Conservation (phyloP, 495 filamentous ascomycete genomes). For the Xylaria castorea region DNA sequence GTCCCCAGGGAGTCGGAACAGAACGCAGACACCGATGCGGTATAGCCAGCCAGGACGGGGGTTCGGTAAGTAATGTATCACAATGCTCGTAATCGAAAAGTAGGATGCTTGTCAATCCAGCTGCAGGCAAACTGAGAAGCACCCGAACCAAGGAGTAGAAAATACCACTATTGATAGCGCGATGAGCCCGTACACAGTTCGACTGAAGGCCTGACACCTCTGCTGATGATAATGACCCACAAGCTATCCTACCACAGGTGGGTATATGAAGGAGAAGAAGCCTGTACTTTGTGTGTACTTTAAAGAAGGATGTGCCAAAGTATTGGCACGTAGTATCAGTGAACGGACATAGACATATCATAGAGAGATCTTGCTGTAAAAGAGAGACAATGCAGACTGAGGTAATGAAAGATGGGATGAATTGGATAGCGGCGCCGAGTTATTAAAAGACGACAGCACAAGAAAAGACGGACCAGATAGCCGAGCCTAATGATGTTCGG, state of each 20-base stretch:
- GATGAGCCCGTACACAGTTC: conserved; percentile 5
- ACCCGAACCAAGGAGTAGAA: neutral
- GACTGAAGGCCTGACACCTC: neutral
- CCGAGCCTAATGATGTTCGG: neutral
- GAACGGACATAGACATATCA: neutral
- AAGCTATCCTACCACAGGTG: conserved; percentile 7
- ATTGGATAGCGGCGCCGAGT: neutral
- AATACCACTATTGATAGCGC: neutral
- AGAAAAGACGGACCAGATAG: conserved; percentile 11
- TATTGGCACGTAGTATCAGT: neutral
- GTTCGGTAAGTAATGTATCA: conserved; percentile 12
- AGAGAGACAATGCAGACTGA: neutral
- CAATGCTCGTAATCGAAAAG: conserved; percentile 30
- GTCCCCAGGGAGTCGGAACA: conserved; percentile 17
- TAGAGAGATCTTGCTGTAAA: neutral
- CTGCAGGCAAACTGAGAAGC: neutral
- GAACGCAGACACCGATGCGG: conserved; percentile 4
- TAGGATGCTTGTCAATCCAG: neutral
- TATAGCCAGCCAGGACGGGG: conserved; percentile 15
- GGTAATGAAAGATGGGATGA: neutral
- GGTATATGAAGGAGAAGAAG: neutral
- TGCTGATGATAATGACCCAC: neutral
- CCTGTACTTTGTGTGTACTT: neutral
- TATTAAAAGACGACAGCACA: conserved; percentile 7
- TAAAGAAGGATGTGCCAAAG: neutral